Evolutionary conservation across 306 rosid genomes (phyloP), one percentile per base, ranked within the genome.

Genomic region (Aeschynomene evenia): DNA sequence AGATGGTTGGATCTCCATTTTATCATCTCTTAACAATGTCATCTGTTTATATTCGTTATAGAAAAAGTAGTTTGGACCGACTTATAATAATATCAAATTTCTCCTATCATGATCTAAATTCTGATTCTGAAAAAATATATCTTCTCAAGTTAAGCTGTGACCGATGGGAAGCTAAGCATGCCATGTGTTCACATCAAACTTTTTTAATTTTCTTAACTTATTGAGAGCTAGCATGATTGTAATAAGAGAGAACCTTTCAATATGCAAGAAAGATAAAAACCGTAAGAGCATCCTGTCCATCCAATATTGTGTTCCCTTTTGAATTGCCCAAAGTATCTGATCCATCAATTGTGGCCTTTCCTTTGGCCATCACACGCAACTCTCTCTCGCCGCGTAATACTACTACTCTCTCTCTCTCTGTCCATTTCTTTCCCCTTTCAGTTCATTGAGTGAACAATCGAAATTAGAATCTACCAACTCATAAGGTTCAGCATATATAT

Each of bases 321-420:
- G 48, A 81, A 71, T 72, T 77, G 64, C 45, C 22, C n/a, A 0
- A 3, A 69, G 82, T 52, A 85, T 81, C 80, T 84, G 79, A 79
- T 80, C 85, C 86, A 83, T 82, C 78, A 36, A 72, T 69, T 62
- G 84, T 82, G 85, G 81, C 53, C 1, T 45, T 45, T 40, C 14
- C 48, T 16, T 12, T 40, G 14, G 48, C 65, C 65, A 40, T 24
- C 59, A 50, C 48, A 77, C 63, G 68, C 84, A 64, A 59, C 65
- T 53, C 36, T 71, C 39, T 15, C 55, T 60, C 78, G 85, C 85
- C 83, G 85, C 88, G 40, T 74, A 66, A n/a, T 13, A 26, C 10
- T 18, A 36, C n/a, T n/a, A n/a, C n/a, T n/a, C n/a, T n/a, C n/a
- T n/a, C n/a, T n/a, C n/a, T n/a, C n/a, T n/a, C n/a, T n/a, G 18